These are phyloP conservation scores for Cucurbita maxima DNA, from an alignment of 306 rosid genomes.

Conservation along the genomic window DNA sequence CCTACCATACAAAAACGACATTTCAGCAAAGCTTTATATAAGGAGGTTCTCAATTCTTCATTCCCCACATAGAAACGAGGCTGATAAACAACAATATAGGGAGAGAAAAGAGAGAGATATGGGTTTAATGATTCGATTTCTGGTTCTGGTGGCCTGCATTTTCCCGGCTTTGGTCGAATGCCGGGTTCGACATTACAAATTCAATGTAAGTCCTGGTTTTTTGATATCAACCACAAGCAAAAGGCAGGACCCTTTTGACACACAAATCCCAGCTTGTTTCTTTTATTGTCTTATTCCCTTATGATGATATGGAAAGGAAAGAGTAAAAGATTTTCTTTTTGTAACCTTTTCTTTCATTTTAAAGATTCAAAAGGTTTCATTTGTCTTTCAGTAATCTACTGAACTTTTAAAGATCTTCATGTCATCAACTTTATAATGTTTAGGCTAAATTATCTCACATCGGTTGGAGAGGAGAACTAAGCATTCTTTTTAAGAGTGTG, in stretches of 20 bases:
- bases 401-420: not conserved
- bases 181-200: constrained; percentile 58
- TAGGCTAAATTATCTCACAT: not conserved
- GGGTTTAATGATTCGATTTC: constrained; percentile 29
- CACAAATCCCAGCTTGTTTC: not conserved
- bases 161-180: constrained; percentile 60
- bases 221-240: not conserved
- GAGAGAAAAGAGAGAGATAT: constrained; percentile 13
- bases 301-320: not conserved
- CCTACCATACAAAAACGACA: constrained; percentile 78
- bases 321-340: not conserved
- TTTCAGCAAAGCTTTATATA: constrained; percentile 51
- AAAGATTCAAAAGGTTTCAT: not conserved
- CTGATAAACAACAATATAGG: not conserved
- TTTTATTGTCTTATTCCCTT: not conserved
- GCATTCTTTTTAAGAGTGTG: no score
- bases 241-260: not conserved
- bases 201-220: constrained; percentile 41
- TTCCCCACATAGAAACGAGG: constrained; percentile 19
- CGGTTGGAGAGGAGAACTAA: no score
- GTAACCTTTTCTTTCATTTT: not conserved
- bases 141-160: constrained; percentile 41
- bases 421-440: not conserved
- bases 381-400: not conserved
- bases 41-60: constrained; percentile 30